Base-by-base conservation (phyloP, 768 basidiomycete genomes). In the Lentinula guzmanii region DNA sequence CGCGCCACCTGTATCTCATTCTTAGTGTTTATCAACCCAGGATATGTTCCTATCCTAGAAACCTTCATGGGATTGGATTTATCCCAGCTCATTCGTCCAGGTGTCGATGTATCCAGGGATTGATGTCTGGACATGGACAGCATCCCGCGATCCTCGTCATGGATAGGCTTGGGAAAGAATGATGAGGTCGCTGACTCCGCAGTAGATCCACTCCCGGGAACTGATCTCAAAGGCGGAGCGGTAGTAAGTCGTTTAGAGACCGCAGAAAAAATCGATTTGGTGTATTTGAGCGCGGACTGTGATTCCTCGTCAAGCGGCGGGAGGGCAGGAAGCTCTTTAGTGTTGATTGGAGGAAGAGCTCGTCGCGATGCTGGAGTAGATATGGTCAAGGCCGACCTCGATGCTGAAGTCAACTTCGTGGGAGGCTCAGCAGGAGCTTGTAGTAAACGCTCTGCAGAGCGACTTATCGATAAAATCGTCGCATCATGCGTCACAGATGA, bases 161-260 rank as follows among this genome's bases (percentile, higher is more conserved):
- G 18, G 9, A 59, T 16, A 10, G 58, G 58, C n/a, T 18, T 24
- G 9, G 58, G 58, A 37, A 59, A 59, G 45, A 59, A 59, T 7
- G 58, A 59, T 15, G 58, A 59, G 1, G 58, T 48, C 9, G 58
- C 37, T 37, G 58, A 59, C 13, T 52, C 51, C n/a, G 56, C 16
- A 46, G 58, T 45, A 28, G 55, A 59, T 28, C 45, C 46, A 28
- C 58, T 59, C 21, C 31, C 5, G 7, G 39, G 56, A 11, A 45
- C 39, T 15, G 39, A 15, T 34, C 1, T 21, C 33, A 21, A 13
- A 43, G 28, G 56, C 45, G 15, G 35, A 3, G 8, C 28, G 28
- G 48, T 51, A 18, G 48, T 51, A 15, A 51, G 39, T 11, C 45
- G 33, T 31, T 31, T 59, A 5, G 58, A 46, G 7, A 59, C 45